phyloP scores from a whole-genome alignment of 805 yeast genomes.

The Helenozyma rhizophorensis region DNA sequence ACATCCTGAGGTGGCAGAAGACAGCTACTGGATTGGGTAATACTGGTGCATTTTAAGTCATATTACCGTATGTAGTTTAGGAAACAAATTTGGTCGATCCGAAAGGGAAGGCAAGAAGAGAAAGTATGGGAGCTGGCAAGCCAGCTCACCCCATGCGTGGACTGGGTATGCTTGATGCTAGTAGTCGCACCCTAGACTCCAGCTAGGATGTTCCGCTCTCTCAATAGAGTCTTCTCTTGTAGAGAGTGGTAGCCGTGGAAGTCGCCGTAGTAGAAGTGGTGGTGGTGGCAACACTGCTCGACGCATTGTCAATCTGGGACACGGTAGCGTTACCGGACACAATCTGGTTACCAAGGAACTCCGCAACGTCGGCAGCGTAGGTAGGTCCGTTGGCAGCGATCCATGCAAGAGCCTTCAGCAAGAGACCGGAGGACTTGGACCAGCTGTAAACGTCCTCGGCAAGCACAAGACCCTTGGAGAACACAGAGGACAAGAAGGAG shows the following conservation, averaged over 20 bases:
- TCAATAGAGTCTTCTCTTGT: conserved; percentile 21
- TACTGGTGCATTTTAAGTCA: not conserved
- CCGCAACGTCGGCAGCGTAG: conserved; percentile 20
- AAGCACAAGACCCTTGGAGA: conserved; percentile 29
- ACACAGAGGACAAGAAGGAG: conserved; percentile 28
- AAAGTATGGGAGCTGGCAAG: not conserved
- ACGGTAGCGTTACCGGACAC: conserved; percentile 23
- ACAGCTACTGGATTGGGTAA: too few relatives aligned
- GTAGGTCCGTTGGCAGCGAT: conserved; percentile 24
- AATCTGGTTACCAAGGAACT: conserved; percentile 25
- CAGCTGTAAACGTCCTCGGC: conserved; percentile 33
- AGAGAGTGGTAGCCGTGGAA: conserved; percentile 22
- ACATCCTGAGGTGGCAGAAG: too few relatives aligned
- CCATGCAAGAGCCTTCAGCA: conserved; percentile 23
- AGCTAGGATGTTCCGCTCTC: not conserved
- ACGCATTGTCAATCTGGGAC: conserved; percentile 22
- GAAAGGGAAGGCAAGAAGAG: not conserved
- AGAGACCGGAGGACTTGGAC: conserved; percentile 35
- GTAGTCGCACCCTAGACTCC: not conserved
- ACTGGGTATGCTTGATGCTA: not conserved
- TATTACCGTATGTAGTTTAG: not conserved
- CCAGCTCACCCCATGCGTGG: too few relatives aligned
- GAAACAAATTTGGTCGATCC: not conserved
- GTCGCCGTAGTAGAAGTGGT: conserved; percentile 20
- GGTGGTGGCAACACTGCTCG: conserved; percentile 9